Percentiles rank a stretch among this genome's conserved stretches.
phyloP scores from a whole-genome alignment of 202 grass and related monocot genomes.

The Eragrostis tef region DNA sequence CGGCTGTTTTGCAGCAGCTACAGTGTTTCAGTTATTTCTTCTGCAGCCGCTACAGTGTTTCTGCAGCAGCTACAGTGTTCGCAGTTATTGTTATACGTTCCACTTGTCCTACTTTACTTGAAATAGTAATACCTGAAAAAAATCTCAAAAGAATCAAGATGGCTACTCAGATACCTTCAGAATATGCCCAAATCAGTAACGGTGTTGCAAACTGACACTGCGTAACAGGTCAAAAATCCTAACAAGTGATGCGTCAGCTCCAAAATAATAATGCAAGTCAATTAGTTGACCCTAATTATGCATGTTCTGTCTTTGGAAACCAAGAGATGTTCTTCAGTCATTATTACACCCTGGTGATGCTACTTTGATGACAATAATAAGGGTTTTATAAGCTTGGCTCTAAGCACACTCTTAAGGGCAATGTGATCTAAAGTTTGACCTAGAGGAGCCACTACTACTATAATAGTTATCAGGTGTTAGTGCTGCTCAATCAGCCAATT shows the following conservation, averaged over 20 bases:
- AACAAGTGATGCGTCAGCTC: constrained; percentile 29
- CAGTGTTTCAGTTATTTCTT: too few species aligned
- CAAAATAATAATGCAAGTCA: constrained; percentile 45
- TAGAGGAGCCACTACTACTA: background rate
- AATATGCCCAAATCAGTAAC: background rate
- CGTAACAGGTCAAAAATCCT: constrained; percentile 7
- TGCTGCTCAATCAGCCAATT: constrained; percentile 24
- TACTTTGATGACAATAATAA: constrained; percentile 16
- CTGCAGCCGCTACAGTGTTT: too few species aligned
- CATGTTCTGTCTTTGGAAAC: constrained; percentile 46
- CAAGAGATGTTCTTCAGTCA: constrained; percentile 41
- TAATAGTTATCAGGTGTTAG: constrained; percentile 49
- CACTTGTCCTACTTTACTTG: background rate
- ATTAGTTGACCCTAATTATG: constrained; percentile 41
- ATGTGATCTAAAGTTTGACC: constrained; percentile 51
- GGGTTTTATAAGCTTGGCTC: constrained; percentile 35
- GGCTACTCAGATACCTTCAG: constrained; percentile 9
- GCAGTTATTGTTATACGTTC: too few species aligned
- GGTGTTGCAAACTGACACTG: background rate
- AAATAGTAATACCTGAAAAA: background rate
- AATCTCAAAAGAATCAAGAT: background rate
- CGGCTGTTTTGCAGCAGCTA: too few species aligned
- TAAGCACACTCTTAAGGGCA: constrained; percentile 44
- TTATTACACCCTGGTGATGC: constrained; percentile 28
- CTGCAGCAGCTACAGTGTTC: too few species aligned